Evolutionary conservation across 2,329 filamentous ascomycete species (phyloP).

Genomic region (Pezicula radicicola): DNA sequence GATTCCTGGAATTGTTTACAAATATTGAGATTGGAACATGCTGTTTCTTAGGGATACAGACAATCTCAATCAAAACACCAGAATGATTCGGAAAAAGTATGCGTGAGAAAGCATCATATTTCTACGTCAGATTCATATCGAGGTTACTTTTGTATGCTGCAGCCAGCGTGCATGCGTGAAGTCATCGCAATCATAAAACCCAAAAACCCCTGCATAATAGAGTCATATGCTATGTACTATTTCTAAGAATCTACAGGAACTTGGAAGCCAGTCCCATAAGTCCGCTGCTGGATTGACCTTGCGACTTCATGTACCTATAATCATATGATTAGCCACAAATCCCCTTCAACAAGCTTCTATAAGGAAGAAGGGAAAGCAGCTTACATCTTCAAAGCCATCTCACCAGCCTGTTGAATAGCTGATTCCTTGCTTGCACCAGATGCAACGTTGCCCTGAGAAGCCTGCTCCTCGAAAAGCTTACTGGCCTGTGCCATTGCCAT

Average conservation of each 20-base stretch:
- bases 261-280: slow-evolving; percentile 56
- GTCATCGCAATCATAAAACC: not conserved
- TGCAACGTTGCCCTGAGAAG: slow-evolving; percentile 48
- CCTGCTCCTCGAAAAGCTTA: slow-evolving; percentile 63
- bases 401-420: slow-evolving; percentile 73
- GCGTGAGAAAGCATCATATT: too few species aligned
- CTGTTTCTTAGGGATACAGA: too few species aligned
- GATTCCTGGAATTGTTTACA: too few species aligned
- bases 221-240: not conserved
- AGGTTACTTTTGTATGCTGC: too few species aligned
- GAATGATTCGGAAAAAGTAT: too few species aligned
- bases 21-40: too few species aligned
- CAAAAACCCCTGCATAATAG: not conserved
- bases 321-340: too few species aligned
- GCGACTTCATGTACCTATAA: slow-evolving; percentile 58
- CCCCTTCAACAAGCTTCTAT: too few species aligned
- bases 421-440: slow-evolving; percentile 73
- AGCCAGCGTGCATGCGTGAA: not conserved
- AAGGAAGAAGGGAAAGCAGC: too few species aligned
- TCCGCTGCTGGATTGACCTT: slow-evolving; percentile 48
- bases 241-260: slow-evolving; percentile 40
- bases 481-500: slow-evolving; percentile 86
- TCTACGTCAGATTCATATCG: too few species aligned
- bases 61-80: too few species aligned
- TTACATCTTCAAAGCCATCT: slow-evolving; percentile 90